A percentile compares a stretch with the other conserved stretches of the same genome.
phyloP scores from a whole-genome alignment of 805 yeast species.

The Candida endomychidarum region DNA sequence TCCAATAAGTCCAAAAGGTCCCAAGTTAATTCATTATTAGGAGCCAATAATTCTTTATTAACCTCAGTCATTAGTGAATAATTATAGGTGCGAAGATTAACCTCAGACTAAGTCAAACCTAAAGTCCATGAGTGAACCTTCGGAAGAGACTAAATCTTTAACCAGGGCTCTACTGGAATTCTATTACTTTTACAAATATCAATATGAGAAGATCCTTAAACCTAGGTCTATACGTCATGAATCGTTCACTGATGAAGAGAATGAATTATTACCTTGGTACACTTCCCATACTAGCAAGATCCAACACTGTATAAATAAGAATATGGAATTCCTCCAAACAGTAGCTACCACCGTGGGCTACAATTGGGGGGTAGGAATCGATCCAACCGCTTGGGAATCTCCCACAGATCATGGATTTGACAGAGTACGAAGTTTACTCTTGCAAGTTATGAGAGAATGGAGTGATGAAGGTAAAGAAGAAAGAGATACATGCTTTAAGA shows the following conservation, averaged over 20 bases:
- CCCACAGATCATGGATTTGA: slow-evolving; percentile 48
- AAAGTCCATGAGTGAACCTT: slow-evolving; percentile 1
- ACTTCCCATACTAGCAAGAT: slow-evolving; percentile 39
- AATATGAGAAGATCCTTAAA: slow-evolving; percentile 30
- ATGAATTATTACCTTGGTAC: slow-evolving; percentile 51
- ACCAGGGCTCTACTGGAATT: slow-evolving; percentile 33
- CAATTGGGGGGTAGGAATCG: slow-evolving; percentile 49
- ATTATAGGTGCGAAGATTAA: too few relatives aligned
- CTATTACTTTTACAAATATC: slow-evolving; percentile 33
- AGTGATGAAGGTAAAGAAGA: slow-evolving; percentile 50
- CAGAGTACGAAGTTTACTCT: slow-evolving; percentile 55
- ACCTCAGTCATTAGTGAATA: not conserved
- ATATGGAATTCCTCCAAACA: slow-evolving; percentile 42
- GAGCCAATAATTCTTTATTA: slow-evolving; percentile 53
- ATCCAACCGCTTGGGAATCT: slow-evolving; percentile 42
- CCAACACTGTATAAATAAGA: slow-evolving; percentile 43
- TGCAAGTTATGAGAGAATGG: slow-evolving; percentile 66
- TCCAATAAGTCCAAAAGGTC: slow-evolving; percentile 71
- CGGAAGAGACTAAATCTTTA: slow-evolving; percentile 3
- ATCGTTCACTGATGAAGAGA: slow-evolving; percentile 40
- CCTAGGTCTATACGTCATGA: slow-evolving; percentile 29
- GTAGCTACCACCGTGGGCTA: slow-evolving; percentile 45
- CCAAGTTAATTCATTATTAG: slow-evolving; percentile 64
- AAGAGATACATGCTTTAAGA: slow-evolving; percentile 38
- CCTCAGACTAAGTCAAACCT: too few relatives aligned